These are phyloP conservation scores for Candolleomyces aberdarensis DNA, from an alignment of 768 basidiomycete genomes.

Conservation along the genomic window DNA sequence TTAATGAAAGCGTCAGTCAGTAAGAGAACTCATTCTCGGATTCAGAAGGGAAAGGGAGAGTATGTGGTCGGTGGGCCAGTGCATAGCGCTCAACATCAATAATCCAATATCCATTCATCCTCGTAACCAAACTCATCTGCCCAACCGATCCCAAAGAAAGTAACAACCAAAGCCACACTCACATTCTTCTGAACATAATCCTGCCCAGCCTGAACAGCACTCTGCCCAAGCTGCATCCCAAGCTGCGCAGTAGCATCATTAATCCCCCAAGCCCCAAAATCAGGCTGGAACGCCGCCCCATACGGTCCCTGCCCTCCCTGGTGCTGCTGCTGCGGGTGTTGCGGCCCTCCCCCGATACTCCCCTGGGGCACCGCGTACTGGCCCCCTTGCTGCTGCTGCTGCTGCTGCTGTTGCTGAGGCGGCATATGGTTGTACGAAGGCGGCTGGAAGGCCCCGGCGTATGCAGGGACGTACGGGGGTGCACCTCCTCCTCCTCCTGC, in stretches of 20 bases:
- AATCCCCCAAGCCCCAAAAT: conserved; percentile 79
- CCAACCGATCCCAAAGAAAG: conserved; percentile 7
- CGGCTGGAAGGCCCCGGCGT: conserved; percentile 43
- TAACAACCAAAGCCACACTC: conserved; percentile 23
- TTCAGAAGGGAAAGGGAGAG: background rate
- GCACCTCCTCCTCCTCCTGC: background rate
- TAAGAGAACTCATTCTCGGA: background rate
- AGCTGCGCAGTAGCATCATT: conserved; percentile 94
- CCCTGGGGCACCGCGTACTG: conserved; percentile 14
- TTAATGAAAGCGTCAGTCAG: background rate
- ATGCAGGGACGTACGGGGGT: conserved; percentile 39
- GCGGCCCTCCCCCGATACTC: conserved; percentile 25
- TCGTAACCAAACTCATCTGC: too few species aligned
- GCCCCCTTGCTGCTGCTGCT: conserved; percentile 4
- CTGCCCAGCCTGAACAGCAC: conserved; percentile 89
- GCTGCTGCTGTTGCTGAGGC: conserved; percentile 24
- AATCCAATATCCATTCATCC: background rate
- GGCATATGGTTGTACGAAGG: conserved; percentile 33
- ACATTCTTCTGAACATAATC: conserved; percentile 96
- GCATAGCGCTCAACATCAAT: background rate
- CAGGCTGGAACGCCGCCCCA: conserved; percentile 20
- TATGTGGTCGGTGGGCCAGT: background rate
- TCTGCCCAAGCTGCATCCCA: conserved; percentile 92
- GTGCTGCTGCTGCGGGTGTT: conserved; percentile 21
- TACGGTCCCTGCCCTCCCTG: background rate